Base-by-base conservation (phyloP, 129 eudicot species). In the Helianthus annuus region DNA sequence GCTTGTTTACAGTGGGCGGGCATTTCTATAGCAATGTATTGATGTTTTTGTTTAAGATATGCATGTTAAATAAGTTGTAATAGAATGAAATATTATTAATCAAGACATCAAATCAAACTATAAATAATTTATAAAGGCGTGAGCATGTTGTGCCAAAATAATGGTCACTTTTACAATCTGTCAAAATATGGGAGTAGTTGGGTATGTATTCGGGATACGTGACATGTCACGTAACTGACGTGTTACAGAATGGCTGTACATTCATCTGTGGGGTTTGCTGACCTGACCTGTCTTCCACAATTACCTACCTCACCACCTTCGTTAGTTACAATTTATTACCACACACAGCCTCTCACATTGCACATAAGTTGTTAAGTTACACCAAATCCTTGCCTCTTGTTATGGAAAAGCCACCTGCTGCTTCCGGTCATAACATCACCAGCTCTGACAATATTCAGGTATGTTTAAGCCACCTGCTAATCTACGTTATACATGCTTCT, bases 171-270 rank as follows among this genome's bases (percentile, higher is more conserved):
- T 40, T 40, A 40, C 45, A 40, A 57, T 3, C n/a, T 63, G 49
- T 38, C 55, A 53, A 57, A 58, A 10, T 36, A 42, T 40, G 45
- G 45, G 44, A 36, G 14, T 49, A 2, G 64, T 74, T 64, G 72
- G 56, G 65, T 64, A 51, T 64, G 66, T 27, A 27, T 27, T 27
- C 2, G 3, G 29, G 29, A 24, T 24, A 24, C 29, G 79, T 64
- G 72, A 27, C 67, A 6, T 66, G 53, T 75, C 79, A 75, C 73
- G 73, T 75, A 73, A 29, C 58, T 66, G 79, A 75, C 72, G 79
- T 75, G 79, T 75, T 39, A 55, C n/a, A 55, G 67, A 66, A 66
- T 44, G 68, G 73, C 27, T 40, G 10, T 44, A 75, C 68, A 16
- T 15, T 64, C 72, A 65, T 38, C 3, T 40, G 71, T 64, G 19